These are phyloP conservation scores for Aschersonia sp. DNA, from an alignment of 2,329 filamentous ascomycete genomes.

Conservation along the genomic window DNA sequence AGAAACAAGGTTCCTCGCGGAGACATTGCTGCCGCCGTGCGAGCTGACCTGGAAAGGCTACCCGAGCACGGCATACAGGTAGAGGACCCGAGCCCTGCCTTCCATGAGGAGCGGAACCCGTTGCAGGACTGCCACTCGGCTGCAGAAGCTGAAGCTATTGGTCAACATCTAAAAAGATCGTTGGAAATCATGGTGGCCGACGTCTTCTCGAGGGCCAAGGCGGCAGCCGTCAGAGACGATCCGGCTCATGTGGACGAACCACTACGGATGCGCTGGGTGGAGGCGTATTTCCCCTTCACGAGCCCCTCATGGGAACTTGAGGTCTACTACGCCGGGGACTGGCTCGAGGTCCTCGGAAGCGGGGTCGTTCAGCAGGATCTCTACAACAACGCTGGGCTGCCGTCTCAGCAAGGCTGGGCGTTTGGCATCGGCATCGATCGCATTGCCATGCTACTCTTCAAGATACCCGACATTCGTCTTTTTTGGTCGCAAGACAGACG, in stretches of 20 bases:
- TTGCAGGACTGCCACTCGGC: constrained; percentile 56
- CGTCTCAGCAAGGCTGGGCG: constrained; percentile 75
- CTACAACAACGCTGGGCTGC: constrained; percentile 61
- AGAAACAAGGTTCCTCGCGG: constrained; percentile 41
- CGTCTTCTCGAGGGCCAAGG: constrained; percentile 67
- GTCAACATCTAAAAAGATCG: constrained; percentile 73
- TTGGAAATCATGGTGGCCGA: constrained; percentile 83
- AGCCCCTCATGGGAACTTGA: constrained; percentile 93
- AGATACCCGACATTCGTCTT: constrained; percentile 87
- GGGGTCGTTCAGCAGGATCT: constrained; percentile 79
- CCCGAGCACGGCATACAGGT: constrained; percentile 64
- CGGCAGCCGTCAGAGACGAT: constrained; percentile 41
- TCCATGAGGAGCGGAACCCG: constrained; percentile 68
- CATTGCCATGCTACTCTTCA: constrained; percentile 94
- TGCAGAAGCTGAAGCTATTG: constrained; percentile 71
- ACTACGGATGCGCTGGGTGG: constrained; percentile 81
- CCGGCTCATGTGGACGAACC: constrained; percentile 48
- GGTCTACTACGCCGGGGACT: constrained; percentile 85
- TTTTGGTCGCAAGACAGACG: constrained; percentile 85
- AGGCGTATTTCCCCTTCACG: constrained; percentile 96
- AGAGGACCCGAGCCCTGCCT: constrained; percentile 69
- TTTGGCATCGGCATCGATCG: constrained; percentile 90
- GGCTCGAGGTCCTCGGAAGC: constrained; percentile 92
- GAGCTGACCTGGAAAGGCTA: constrained; percentile 54
- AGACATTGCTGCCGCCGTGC: constrained; percentile 51